Evolutionary conservation across 495 filamentous ascomycete genomes (phyloP), one percentile per base, ranked within the genome.

Genomic region (Neurospora cerealis): DNA sequence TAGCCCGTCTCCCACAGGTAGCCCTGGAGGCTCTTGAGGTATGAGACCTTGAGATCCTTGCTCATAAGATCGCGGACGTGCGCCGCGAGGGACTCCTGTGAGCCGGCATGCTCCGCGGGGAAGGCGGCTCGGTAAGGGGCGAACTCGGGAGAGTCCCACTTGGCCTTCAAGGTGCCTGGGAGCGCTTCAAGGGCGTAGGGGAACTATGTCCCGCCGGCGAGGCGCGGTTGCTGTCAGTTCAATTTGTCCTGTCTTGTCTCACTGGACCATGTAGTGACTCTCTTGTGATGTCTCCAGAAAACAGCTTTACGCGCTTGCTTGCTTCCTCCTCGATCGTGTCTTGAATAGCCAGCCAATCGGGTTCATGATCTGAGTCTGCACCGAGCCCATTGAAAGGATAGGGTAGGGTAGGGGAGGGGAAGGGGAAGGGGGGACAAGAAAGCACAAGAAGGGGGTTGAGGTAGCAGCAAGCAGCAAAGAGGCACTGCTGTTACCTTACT

Each of bases 11-110:
- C 80, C 90, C 90, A 93, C 54, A 93, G 85, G 80, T 91, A 88
- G 75, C 91, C 91, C 83, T 93, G 91, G 71, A 93, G 87, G 74
- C 87, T 85, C 80, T 93, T 93, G 72, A 93, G 85, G 79, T 90
- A 91, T 39, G 88, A 80, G 71, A 89, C 81, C 80, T 93, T 93
- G 71, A 91, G 83, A 77, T 93, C 91, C 71, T 84, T 86, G 71
- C 82, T 81, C 75, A 90, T 89, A 72, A 93, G 87, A 74, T 91
- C 89, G 74, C 85, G 80, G 71, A 92, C 85, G 78, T 92, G 89
- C 1, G 85, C 80, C 60, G 84, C 76, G 69, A 93, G 81, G 39
- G 85, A 85, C 6, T 81, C 79, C 42, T 84, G 86, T 28, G 84
- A 84, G 54, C 77, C 77, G 75, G 83, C 83, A 77, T 87, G 83